Base-by-base conservation (phyloP, 352 stramenopile species). In the Globisporangium spinosum region DNA sequence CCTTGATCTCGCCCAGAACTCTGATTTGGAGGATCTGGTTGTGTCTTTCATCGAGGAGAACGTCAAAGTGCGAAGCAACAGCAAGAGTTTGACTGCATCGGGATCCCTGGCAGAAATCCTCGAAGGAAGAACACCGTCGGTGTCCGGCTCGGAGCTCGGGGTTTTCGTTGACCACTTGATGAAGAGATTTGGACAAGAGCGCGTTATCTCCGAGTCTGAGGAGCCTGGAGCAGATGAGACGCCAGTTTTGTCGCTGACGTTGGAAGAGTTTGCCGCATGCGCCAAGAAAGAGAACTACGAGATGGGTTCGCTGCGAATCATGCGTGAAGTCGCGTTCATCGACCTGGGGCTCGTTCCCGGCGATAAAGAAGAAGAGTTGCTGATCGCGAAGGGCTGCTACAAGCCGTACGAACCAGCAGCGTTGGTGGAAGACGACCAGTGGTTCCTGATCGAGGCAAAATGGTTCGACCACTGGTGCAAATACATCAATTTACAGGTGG, bases 381-480 rank as follows among this genome's bases (percentile, higher is more conserved):
- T 83, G 38, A 81, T 96, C 40, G 85, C 77, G 9, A 87, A 83
- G 57, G 77, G 79, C 0, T 96, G 89, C 64, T 94, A 91, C 70
- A 87, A 79, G 40, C 69, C 82, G n/a, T 94, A 93, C 56, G 85
- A 96, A 17, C 77, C 77, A 1, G 38, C 75, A 10, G 78, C 71
- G 25, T 69, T 95, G 35, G 82, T 93, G 3, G 89, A 96, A 78
- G 85, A 93, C 23, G 89, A 96, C 25, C 77, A 82, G 2, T 96
- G 89, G 89, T 96, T 90, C 67, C 59, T 96, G 34, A 68, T 96
- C 25, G 87, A 95, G 43, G 83, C 81, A 38, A 94, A 89, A 38
- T 96, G 87, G 87, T 96, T 86, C 68, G 80, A 91, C 29, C 85
- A 94, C 55, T 96, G 89, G 89, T 89, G 79, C 73, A 85, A 89